These are phyloP conservation scores for Thraustotheca clavata DNA, from an alignment of 352 stramenopile species.

Conservation along the genomic window DNA sequence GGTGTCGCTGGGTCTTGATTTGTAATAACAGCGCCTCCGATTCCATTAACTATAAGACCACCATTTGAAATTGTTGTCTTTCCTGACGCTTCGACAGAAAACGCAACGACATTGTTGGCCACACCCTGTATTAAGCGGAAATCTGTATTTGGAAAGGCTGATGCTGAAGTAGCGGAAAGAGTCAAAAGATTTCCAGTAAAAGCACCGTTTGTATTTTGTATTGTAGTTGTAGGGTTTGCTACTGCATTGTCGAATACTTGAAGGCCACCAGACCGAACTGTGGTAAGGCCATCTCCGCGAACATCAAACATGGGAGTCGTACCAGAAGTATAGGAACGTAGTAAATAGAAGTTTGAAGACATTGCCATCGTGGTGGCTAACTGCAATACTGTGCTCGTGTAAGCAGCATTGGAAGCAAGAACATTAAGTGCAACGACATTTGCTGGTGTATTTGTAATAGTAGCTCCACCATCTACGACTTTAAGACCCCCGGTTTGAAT, in stretches of 20 bases:
- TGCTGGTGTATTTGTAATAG: conserved; percentile 27
- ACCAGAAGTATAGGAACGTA: conserved; percentile 23
- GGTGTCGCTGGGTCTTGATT: conserved; percentile 26
- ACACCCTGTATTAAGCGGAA: conserved; percentile 34
- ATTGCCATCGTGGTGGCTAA: conserved; percentile 26
- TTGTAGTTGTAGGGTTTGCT: conserved; percentile 22
- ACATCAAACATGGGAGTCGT: conserved; percentile 33
- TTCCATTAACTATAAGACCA: conserved; percentile 31
- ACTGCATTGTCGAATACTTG: conserved; percentile 26
- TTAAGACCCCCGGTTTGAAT: conserved; percentile 34
- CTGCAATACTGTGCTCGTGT: conserved; percentile 31
- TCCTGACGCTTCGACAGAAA: conserved; percentile 40
- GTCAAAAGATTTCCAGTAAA: conserved; percentile 30
- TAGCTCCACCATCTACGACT: conserved; percentile 28
- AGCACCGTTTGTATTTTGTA: conserved; percentile 25
- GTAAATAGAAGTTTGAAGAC: conserved; percentile 34
- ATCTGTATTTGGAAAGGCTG: conserved; percentile 29
- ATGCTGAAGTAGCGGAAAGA: conserved; percentile 22
- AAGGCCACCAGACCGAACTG: conserved; percentile 35
- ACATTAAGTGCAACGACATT: conserved; percentile 28
- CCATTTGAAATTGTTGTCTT: conserved; percentile 41
- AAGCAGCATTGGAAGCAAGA: conserved; percentile 29
- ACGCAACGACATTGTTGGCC: conserved; percentile 26
- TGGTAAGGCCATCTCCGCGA: conserved; percentile 38
- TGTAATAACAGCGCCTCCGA: conserved; percentile 29